Percentiles rank a stretch among this genome's conserved stretches.
Evolutionary conservation across 805 yeast species (phyloP).

Genomic region (Wickerhamomyces queroliae): DNA sequence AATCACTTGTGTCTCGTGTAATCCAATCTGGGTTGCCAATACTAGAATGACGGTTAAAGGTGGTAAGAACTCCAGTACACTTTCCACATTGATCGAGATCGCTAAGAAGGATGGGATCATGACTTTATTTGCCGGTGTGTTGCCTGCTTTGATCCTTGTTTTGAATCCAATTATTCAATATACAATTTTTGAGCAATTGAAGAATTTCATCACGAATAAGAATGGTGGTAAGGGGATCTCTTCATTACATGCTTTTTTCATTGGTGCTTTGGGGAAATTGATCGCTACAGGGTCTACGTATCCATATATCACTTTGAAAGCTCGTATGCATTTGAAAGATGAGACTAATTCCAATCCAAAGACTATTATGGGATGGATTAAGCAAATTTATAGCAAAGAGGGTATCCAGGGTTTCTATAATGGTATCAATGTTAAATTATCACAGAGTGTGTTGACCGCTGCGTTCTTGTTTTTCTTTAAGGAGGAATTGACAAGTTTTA

Average conservation of each 20-base stretch:
- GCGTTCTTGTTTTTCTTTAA: conserved; percentile 89
- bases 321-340: conserved; percentile 76
- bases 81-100: conserved; percentile 56
- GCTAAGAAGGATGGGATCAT: conserved; percentile 63
- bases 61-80: conserved; percentile 32
- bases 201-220: conserved; percentile 53
- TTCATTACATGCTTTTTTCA: conserved; percentile 71
- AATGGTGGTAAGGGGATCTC: conserved; percentile 42
- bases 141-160: conserved; percentile 84
- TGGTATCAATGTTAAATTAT: conserved; percentile 73
- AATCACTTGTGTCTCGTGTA: conserved; percentile 72
- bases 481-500: conserved; percentile 68
- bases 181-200: conserved; percentile 84
- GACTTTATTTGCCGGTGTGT: conserved; percentile 76
- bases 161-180: conserved; percentile 88
- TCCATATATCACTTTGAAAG: conserved; percentile 85
- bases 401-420: conserved; percentile 76
- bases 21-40: conserved; percentile 94
- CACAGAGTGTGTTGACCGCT: conserved; percentile 82
- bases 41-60: conserved; percentile 72
- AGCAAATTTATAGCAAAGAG: conserved; percentile 57
- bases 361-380: conserved; percentile 44
- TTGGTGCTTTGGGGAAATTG: conserved; percentile 88
- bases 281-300: conserved; percentile 86
- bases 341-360: conserved; percentile 21